Evolutionary conservation across 1,139 yeast genomes (phyloP), one percentile per base, ranked within the genome.

Genomic region (Yamadazyma sp.): DNA sequence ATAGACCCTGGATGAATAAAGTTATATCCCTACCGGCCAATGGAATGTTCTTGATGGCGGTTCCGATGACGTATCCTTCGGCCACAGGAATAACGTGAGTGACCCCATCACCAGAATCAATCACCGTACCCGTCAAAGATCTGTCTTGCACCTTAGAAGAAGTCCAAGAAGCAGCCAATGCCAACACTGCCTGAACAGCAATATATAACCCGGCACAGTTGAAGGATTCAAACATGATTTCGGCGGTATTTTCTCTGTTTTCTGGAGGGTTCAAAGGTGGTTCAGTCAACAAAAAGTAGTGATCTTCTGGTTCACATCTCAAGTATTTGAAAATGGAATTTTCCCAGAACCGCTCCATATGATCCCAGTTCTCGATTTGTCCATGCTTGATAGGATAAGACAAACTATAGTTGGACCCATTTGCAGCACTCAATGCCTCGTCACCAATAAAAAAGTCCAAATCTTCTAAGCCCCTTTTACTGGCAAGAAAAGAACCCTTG

Each of bases 21-120:
- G 98, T 92, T 56, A 92, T 90, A 61, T 94, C 98, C 64, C 98
- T 82, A 53, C 99, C 99, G 1, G 99, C 99, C 62, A 92, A 84
- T 40, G 99, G 99, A 45, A 92, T 89, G 61, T 92, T 90, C 59
- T 94, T 92, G 60, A 92, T 92, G 33, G 97, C 96, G 11, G 95
- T 82, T 7, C 97, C 98, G 61, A 92, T 92, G 29, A 94, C 98
- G 58, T 92, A 92, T 40, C 99, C 99, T 67, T 92, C 99, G 16
- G 98, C 99, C 29, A 92, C 99, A 10, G 99, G 98, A 45, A 94
- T 92, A 38, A 92, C 98, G 62, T 92, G 99, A 8, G 99, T 92
- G 3, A 92, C 96, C 70, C 96, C 96, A 57, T 88, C 96, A 64
- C 96, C 98, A 6, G 95, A 85, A 62, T 92, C 98, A 55, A 92